phyloP scores from a whole-genome alignment of 257 asterid species.

The Sherardia arvensis region DNA sequence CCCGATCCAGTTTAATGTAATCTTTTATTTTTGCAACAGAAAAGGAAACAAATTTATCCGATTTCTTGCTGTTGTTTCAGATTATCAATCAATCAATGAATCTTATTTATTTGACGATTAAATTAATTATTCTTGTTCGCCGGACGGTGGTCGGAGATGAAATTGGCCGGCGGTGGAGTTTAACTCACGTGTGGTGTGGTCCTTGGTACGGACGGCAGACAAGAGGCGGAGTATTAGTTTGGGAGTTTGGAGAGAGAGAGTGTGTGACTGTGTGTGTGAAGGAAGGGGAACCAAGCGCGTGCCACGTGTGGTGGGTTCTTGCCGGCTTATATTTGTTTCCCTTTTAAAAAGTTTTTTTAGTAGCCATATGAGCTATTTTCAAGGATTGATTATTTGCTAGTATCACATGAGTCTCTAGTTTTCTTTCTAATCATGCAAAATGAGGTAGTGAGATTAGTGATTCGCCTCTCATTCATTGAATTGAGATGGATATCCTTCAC shows the following conservation, averaged over 20 bases:
- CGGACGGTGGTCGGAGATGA: constrained; percentile 9
- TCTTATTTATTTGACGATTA: neutral
- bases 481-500: neutral
- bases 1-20: neutral
- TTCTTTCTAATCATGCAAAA: neutral
- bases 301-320: constrained; percentile 17
- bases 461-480: neutral
- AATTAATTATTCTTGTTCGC: neutral
- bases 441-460: neutral
- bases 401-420: neutral
- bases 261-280: neutral
- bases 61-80: constrained; percentile 15
- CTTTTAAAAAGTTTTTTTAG: neutral
- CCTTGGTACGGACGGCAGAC: constrained; percentile 22
- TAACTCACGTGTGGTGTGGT: constrained; percentile 26
- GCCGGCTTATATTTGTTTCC: neutral
- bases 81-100: neutral
- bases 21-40: constrained; percentile 15
- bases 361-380: neutral
- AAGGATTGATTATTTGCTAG: neutral
- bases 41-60: neutral
- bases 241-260: neutral
- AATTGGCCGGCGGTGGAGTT: constrained; percentile 6
- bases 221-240: neutral
- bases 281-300: neutral